phyloP scores from a whole-genome alignment of 345 rosid species.

The Citrus unshiu region DNA sequence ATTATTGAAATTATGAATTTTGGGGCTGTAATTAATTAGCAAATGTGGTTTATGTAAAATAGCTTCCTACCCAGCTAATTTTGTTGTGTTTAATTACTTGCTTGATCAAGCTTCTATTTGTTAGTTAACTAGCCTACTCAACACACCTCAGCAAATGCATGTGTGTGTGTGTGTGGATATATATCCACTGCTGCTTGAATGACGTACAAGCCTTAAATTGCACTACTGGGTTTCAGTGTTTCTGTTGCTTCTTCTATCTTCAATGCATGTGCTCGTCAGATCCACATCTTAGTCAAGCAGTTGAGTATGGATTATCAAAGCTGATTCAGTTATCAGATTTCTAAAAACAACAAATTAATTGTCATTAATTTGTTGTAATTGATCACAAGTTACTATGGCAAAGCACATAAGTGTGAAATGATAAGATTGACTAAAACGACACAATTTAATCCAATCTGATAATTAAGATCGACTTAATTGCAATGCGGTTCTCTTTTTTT shows the following conservation, averaged over 20 bases:
- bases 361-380: not conserved
- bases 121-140: conserved; percentile 14
- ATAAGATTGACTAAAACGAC: not conserved
- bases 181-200: not conserved
- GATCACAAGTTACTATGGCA: not conserved
- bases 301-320: not conserved
- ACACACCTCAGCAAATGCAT: conserved; percentile 6
- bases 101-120: not conserved
- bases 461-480: not conserved
- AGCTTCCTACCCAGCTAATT: conserved; percentile 9
- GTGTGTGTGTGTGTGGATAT: too few relatives aligned
- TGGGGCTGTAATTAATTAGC: conserved; percentile 10
- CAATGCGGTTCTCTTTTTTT: not conserved
- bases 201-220: not conserved
- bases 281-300: not conserved
- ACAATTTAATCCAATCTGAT: not conserved
- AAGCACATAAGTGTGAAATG: not conserved
- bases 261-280: not conserved
- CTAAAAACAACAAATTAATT: not conserved
- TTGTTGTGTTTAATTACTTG: conserved; percentile 19
- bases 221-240: not conserved
- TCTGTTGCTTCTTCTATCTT: not conserved
- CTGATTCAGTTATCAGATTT: not conserved
- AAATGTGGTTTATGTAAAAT: not conserved
- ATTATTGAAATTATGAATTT: not conserved